phyloP scores from a whole-genome alignment of 1,284 basidiomycete species.

The Inonotus hispidus region DNA sequence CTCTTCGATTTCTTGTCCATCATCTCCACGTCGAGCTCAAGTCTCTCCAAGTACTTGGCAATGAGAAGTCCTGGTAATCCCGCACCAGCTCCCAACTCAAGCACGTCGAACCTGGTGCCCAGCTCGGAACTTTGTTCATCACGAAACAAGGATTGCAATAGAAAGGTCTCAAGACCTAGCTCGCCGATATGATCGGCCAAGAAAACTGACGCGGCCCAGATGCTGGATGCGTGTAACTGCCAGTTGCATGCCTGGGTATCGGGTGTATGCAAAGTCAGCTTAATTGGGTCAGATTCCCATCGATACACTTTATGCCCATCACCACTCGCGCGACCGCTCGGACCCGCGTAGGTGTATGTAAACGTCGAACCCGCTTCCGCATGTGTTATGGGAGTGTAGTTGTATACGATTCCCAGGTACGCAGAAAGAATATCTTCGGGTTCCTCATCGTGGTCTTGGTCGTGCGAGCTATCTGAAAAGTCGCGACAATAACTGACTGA shows the following conservation, averaged over 20 bases:
- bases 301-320: not conserved
- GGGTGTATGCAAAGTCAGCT: constrained; percentile 45
- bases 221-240: constrained; percentile 66
- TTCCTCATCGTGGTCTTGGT: constrained; percentile 25
- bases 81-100: constrained; percentile 69
- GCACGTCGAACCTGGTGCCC: constrained; percentile 34
- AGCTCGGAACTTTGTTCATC: constrained; percentile 11
- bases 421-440: constrained; percentile 62
- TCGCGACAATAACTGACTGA: not conserved
- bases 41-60: constrained; percentile 40
- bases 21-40: not conserved
- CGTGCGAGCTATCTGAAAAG: not conserved
- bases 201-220: constrained; percentile 65
- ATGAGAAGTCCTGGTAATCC: constrained; percentile 66
- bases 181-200: constrained; percentile 55
- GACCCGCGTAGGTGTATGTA: constrained; percentile 30
- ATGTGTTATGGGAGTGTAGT: constrained; percentile 51
- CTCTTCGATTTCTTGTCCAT: not conserved
- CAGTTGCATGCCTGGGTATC: constrained; percentile 64
- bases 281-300: constrained; percentile 8
- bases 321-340: not conserved
- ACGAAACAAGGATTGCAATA: constrained; percentile 15
- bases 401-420: constrained; percentile 57
- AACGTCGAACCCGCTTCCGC: constrained; percentile 48
- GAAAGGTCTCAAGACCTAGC: constrained; percentile 30